A percentile compares a stretch with the other conserved stretches of the same genome.
Evolutionary conservation across 345 rosid species (phyloP).

Genomic region (Hypericum androsaemum): DNA sequence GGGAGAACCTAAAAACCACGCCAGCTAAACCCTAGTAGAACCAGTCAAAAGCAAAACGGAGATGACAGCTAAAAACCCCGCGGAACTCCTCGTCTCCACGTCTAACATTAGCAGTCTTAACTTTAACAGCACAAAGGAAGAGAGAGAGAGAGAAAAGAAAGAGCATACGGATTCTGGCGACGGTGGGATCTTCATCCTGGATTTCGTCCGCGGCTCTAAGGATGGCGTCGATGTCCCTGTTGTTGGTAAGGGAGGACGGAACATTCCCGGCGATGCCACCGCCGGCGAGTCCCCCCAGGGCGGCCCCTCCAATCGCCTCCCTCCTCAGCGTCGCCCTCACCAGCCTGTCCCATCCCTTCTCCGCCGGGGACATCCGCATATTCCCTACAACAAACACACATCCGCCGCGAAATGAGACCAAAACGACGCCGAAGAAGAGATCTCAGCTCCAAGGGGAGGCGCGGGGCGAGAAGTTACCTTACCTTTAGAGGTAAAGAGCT

Average conservation of each 20-base stretch:
- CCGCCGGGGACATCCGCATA: conserved; percentile 59
- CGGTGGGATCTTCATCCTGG: conserved; percentile 79
- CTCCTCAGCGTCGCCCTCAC: conserved; percentile 71
- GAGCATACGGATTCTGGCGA: conserved; percentile 72
- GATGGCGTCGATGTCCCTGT: conserved; percentile 78
- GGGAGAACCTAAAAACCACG: background rate
- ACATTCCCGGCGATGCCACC: conserved; percentile 68
- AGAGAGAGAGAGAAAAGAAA: background rate
- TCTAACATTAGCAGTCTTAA: background rate
- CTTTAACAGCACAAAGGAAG: background rate
- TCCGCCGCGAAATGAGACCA: no score
- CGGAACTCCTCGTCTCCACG: no score
- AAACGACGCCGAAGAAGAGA: no score
- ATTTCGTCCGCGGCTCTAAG: conserved; percentile 93
- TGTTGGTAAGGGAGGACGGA: conserved; percentile 80
- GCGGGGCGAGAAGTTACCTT: no score
- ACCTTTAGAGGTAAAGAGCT: no score
- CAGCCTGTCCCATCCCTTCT: conserved; percentile 77
- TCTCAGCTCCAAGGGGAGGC: no score
- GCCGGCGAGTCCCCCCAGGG: conserved; percentile 33
- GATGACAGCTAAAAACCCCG: background rate
- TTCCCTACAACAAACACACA: no score
- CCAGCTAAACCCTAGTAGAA: background rate
- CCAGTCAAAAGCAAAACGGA: background rate
- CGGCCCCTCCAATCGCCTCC: conserved; percentile 51